phyloP scores from a whole-genome alignment of 306 rosid genomes.

The Inga oerstediana region DNA sequence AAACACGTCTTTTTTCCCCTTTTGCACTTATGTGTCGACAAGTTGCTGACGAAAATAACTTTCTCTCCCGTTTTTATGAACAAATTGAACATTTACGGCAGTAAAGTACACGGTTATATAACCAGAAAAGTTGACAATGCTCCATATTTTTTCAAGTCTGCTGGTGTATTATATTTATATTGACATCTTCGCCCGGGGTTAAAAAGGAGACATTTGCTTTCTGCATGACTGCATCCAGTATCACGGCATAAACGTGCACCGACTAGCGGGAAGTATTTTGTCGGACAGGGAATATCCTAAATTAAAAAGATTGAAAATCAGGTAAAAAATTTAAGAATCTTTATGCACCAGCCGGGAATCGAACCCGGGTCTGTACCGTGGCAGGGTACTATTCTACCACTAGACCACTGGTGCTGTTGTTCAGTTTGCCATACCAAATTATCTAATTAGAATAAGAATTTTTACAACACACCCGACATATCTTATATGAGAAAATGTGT shows the following conservation, averaged over 20 bases:
- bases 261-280: not conserved
- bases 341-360: conserved; percentile 37
- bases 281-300: not conserved
- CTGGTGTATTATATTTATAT: too few species aligned
- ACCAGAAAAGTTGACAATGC: not conserved
- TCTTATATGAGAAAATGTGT: too few species aligned
- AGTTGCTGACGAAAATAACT: not conserved
- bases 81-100: not conserved
- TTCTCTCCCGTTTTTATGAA: not conserved
- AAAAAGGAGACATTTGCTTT: too few species aligned
- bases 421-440: fast-evolving
- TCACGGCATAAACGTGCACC: not conserved
- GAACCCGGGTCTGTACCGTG: conserved; percentile 50
- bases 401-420: conserved; percentile 40
- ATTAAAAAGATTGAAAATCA: not conserved
- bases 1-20: not conserved
- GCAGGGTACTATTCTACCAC: conserved; percentile 50
- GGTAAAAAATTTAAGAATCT: too few species aligned
- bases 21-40: not conserved
- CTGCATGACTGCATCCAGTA: not conserved
- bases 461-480: too few species aligned
- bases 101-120: not conserved
- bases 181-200: not conserved
- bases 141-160: not conserved
- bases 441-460: too few species aligned